Evolutionary conservation across 108 stramenopile species (phyloP), one percentile per base, ranked within the genome.

Genomic region (Pseudonitzschia multiseries): DNA sequence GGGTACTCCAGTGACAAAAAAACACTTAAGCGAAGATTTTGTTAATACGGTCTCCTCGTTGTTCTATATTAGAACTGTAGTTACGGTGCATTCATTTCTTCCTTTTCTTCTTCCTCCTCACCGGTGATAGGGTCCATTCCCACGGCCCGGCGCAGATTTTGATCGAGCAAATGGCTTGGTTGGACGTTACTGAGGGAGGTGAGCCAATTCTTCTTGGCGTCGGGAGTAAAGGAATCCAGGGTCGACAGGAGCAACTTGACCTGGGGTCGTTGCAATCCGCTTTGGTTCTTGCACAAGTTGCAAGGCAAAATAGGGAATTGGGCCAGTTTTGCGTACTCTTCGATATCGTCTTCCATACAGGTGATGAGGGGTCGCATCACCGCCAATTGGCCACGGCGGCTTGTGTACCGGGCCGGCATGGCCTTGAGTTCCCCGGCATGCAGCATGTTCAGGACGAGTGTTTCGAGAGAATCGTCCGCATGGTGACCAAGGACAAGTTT

Each of bases 121-220:
- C 84, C 85, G 14, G 85, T 86, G n/a, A 75, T 69, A 0, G 75
- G 74, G 72, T 83, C 82, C 72, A 83, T 76, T 41, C 85, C 85
- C 53, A 75, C 73, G 9, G 70, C 70, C 13, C 74, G 60, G 57
- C 82, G 76, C 9, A 86, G 54, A 0, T 43, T 54, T 54, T 71
- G 74, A 69, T 86, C 85, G 0, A 82, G 22, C 61, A 86, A 53
- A 64, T 86, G 85, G 8, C 70, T 79, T 2, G 85, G 85, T 50
- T 60, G 62, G 33, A 86, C 66, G 51, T 81, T 67, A 17, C 73
- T 60, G 68, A 86, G 31, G 15, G 82, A 63, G 29, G 44, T 69
- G 29, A 82, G 28, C 65, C 83, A 62, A 68, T 86, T 86, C 41
- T 68, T 57, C 69, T 81, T 82, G 28, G 77, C 82, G 43, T 80